Evolutionary conservation across 352 stramenopile species (phyloP).

Genomic region (Pythium oligandrum): DNA sequence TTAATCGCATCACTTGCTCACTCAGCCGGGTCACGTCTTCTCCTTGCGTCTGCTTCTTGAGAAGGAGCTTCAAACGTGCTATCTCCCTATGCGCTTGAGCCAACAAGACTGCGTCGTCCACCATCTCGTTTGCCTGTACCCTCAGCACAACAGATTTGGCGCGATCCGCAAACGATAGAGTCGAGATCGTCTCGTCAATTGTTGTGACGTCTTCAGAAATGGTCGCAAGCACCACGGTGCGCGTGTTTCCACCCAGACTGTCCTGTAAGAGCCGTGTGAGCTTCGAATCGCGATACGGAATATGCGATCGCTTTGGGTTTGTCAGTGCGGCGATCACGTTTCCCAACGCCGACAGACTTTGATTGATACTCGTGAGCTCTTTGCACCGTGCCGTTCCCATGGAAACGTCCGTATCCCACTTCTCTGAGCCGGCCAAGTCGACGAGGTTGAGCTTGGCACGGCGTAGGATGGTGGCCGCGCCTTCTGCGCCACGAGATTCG

Average conservation of each 20-base stretch:
- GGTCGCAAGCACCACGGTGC: constrained; percentile 88
- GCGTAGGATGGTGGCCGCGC: constrained; percentile 67
- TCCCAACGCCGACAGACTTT: constrained; percentile 86
- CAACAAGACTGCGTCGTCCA: constrained; percentile 74
- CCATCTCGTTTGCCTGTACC: constrained; percentile 76
- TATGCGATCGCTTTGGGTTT: constrained; percentile 65
- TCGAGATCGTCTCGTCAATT: constrained; percentile 89
- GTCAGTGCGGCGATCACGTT: constrained; percentile 86
- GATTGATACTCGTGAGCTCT: constrained; percentile 92
- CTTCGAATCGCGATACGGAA: constrained; percentile 97
- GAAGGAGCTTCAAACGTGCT: constrained; percentile 43
- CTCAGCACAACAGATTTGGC: constrained; percentile 73
- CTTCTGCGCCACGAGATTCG: constrained; percentile 61
- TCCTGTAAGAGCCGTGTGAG: constrained; percentile 93
- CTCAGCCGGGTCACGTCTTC: constrained; percentile 36
- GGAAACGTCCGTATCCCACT: constrained; percentile 76
- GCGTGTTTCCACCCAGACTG: constrained; percentile 81
- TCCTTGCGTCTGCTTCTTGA: constrained; percentile 39
- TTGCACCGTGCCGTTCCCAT: constrained; percentile 69
- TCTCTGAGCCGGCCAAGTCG: constrained; percentile 90
- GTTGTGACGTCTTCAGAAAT: constrained; percentile 71
- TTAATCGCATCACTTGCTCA: constrained; percentile 33
- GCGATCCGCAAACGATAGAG: constrained; percentile 85
- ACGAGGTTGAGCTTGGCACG: constrained; percentile 88
- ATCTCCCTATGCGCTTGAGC: constrained; percentile 74